Conservation (phyloP, 768 basidiomycete species). For the Cubamyces lactineus region DNA sequence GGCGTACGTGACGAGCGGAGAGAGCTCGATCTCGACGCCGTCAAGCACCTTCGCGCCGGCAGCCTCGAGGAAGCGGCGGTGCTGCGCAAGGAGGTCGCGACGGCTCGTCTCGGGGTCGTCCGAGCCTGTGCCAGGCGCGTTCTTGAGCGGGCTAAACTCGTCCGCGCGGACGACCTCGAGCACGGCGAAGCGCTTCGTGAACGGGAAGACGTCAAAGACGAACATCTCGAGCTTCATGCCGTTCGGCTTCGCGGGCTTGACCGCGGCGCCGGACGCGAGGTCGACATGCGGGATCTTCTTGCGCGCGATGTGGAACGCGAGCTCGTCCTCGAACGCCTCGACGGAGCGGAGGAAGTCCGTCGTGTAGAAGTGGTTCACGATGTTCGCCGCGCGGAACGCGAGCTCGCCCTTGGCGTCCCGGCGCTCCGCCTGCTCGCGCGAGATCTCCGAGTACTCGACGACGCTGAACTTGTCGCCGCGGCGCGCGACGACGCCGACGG, state of each 20-base stretch:
- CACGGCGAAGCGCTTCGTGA: constrained; percentile 79
- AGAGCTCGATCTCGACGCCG: constrained; percentile 87
- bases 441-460: constrained; percentile 97
- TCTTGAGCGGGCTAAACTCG: constrained; percentile 97
- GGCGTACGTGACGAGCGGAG: constrained; percentile 85
- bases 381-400: constrained; percentile 92
- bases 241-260: constrained; percentile 91
- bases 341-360: constrained; percentile 79
- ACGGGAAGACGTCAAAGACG: constrained; percentile 98
- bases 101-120: constrained; percentile 93
- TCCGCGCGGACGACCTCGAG: constrained; percentile 86
- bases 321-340: constrained; percentile 79
- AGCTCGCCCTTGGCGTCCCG: constrained; percentile 77
- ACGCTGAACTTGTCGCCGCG: constrained; percentile 86
- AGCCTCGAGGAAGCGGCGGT: constrained; percentile 76
- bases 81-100: constrained; percentile 86
- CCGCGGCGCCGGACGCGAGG: constrained; percentile 59
- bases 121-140: constrained; percentile 88
- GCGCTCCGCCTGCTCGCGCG: constrained; percentile 81
- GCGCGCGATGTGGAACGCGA: constrained; percentile 96
- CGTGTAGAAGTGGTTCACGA: constrained; percentile 98
- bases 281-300: constrained; percentile 95
- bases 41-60: constrained; percentile 78
- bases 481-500: constrained; percentile 92
- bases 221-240: constrained; percentile 99